Conservation (phyloP, 2,329 filamentous ascomycete species). For the Alternaria rosae region DNA sequence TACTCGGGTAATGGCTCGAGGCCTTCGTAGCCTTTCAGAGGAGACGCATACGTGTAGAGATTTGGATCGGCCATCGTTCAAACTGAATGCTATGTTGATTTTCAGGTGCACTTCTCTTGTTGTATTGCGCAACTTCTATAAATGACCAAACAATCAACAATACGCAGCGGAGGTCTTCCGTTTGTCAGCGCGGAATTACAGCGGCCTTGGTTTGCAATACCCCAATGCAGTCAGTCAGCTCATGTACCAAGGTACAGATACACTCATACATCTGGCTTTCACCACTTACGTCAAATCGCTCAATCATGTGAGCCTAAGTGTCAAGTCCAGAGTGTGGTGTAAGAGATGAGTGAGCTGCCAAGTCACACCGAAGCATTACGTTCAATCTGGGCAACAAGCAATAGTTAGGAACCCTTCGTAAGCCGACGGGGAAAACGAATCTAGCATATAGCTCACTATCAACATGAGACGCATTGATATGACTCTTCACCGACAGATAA, state of each 20-base stretch:
- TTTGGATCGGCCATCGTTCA: conserved; percentile 52
- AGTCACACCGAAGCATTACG: not conserved
- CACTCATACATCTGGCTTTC: not conserved
- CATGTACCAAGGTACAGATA: not conserved
- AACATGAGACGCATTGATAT: not conserved
- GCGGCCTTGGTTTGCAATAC: not conserved
- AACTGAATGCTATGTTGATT: not conserved
- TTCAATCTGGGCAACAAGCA: not conserved
- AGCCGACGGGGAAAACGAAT: not conserved
- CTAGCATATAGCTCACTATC: not conserved
- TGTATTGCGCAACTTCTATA: not conserved
- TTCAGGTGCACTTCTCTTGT: not conserved
- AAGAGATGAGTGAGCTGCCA: not conserved
- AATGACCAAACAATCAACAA: not conserved
- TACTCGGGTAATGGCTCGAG: conserved; percentile 62
- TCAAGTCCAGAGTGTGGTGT: not conserved
- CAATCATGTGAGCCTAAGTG: not conserved
- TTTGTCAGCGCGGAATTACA: conserved; percentile 46
- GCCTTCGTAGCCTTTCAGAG: conserved; percentile 65
- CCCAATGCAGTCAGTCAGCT: not conserved
- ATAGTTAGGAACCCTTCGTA: not conserved
- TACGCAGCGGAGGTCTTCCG: not conserved
- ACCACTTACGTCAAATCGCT: not conserved
- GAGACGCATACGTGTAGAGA: conserved; percentile 62
- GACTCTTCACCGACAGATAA: conserved; percentile 20